Evolutionary conservation across 2,329 filamentous ascomycete species (phyloP).

Genomic region (Cordyceps javanica): DNA sequence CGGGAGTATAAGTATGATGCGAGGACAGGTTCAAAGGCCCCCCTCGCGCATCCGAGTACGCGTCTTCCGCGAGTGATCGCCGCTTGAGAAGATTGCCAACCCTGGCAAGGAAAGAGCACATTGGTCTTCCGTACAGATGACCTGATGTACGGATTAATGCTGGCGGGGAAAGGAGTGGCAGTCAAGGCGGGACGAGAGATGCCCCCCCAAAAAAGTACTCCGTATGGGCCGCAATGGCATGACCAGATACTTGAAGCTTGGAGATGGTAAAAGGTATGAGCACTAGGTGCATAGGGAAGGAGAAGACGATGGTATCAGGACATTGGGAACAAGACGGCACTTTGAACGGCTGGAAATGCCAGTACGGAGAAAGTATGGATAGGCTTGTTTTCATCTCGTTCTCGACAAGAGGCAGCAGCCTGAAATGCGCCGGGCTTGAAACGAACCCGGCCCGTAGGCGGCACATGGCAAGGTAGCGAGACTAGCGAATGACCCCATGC

Average conservation of each 20-base stretch:
- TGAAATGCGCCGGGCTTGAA: not conserved
- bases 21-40: not conserved
- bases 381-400: conserved; percentile 1
- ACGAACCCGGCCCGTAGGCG: conserved; percentile 9
- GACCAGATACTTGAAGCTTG: not conserved
- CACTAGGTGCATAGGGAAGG: not conserved
- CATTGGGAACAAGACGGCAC: not conserved
- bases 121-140: too few species aligned
- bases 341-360: not conserved
- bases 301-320: not conserved
- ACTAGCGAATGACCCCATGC: conserved; percentile 3
- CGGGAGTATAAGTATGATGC: not conserved
- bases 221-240: not conserved
- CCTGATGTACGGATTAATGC: not conserved
- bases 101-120: not conserved
- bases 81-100: not conserved
- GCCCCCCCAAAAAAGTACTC: not conserved
- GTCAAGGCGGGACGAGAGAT: not conserved
- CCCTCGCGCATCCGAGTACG: not conserved
- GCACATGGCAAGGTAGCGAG: conserved; percentile 9
- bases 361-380: too few species aligned
- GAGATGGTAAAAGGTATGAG: not conserved
- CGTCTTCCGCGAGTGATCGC: not conserved
- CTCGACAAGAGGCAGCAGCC: not conserved
- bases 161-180: not conserved